Evolutionary conservation across 257 asterid species (phyloP), one percentile per base, ranked within the genome.

Genomic region (Jacaranda copaia): DNA sequence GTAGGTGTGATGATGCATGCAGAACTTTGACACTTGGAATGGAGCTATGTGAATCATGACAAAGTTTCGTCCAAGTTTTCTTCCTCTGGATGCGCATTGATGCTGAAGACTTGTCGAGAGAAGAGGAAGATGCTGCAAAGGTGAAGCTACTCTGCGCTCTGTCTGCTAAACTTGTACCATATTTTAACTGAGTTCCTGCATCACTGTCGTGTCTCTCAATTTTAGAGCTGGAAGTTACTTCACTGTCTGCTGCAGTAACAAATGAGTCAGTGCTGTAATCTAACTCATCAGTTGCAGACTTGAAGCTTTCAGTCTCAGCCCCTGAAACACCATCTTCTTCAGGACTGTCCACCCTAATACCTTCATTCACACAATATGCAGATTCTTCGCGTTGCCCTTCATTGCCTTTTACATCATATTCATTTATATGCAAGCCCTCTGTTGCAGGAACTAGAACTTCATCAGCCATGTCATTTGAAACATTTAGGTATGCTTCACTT

Each of bases 291-390:
- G 85, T 81, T 19, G 97, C 98, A 77, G 99, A 96, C 79, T 81
- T 88, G 69, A 93, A 93, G 89, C 97, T 89, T 88, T 91, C 97
- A 45, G 97, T 88, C 86, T 95, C 98, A 75, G 84, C 89, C 68
- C 87, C 96, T 39, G 98, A 90, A 76, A 90, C 79, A 76, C 87
- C 81, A 81, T 86, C 98, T 66, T 91, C 98, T 61, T 83, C 86
- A 62, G 85, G 79, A 77, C 84, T 83, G 14, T 79, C 94, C 66
- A 58, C 81, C 72, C 78, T 80, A 77, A 77, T 74, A 74, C 51
- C 81, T 74, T 77, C 88, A 70, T 77, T 62, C 55, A 77, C 71
- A 76, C 16, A 52, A 79, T 72, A 68, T 64, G 62, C 69, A 79
- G 82, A 52, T 62, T 76, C 86, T 80, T 62, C 82, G 65, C 72